A percentile compares a stretch with the other conserved stretches of the same genome.
Evolutionary conservation across 192 early-diverging fungal species (phyloP).

Genomic region (Endogone sp.): DNA sequence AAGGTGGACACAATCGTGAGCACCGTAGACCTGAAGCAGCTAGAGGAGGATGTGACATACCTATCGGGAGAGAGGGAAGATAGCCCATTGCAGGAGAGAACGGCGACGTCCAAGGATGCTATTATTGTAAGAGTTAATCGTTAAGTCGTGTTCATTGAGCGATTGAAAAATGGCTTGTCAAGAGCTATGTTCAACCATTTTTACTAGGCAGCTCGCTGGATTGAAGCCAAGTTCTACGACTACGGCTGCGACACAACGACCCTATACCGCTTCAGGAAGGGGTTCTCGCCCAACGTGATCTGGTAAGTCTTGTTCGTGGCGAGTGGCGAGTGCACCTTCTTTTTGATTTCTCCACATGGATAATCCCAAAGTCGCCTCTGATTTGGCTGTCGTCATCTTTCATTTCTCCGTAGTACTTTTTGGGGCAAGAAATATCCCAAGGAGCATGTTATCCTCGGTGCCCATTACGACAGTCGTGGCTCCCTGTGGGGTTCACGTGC

Average conservation of each 20-base stretch:
- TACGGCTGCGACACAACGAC: constrained; percentile 36
- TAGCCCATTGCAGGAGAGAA: constrained; percentile 29
- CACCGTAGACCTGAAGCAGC: constrained; percentile 23
- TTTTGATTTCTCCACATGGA: background rate
- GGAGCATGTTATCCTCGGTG: constrained; percentile 41
- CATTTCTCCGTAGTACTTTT: constrained; percentile 20
- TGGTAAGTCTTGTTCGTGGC: constrained; percentile 22
- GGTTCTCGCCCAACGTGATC: constrained; percentile 40
- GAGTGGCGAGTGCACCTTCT: no score
- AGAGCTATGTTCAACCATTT: background rate
- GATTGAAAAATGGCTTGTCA: no score
- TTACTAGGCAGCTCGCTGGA: constrained; percentile 29
- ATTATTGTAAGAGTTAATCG: background rate
- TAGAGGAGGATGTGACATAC: constrained; percentile 40
- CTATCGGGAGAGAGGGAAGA: constrained; percentile 32
- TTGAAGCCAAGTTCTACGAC: constrained; percentile 31
- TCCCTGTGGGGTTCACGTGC: constrained; percentile 33
- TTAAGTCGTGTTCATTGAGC: no score
- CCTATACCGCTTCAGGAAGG: constrained; percentile 23
- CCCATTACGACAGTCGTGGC: constrained; percentile 38
- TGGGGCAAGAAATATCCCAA: constrained; percentile 31
- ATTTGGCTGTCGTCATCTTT: background rate
- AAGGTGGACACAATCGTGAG: constrained; percentile 24
- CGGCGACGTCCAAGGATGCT: constrained; percentile 23
- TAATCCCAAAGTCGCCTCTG: background rate